Evolutionary conservation across 169 alveolate genomes (phyloP).

Genomic region (Plasmodium falciparum): DNA sequence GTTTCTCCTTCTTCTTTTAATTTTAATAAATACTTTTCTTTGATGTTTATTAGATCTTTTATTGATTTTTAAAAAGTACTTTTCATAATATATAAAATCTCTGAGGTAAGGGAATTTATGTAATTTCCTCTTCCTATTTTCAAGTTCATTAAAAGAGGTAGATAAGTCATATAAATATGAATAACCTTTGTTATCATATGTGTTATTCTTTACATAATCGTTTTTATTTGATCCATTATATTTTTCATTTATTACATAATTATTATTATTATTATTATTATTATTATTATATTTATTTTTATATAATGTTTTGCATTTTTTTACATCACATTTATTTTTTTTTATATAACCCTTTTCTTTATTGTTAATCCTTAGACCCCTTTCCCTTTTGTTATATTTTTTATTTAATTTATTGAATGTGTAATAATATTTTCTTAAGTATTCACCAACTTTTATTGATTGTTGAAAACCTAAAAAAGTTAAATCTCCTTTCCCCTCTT

Average conservation of each 20-base stretch:
- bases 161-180: too few relatives aligned
- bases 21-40: too few relatives aligned
- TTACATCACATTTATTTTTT: neutral
- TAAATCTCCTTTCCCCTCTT: constrained; percentile 56
- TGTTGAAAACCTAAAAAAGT: constrained; percentile 71
- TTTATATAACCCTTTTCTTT: neutral
- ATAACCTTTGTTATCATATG: too few relatives aligned
- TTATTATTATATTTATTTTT: neutral
- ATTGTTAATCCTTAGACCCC: neutral
- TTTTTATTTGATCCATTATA: too few relatives aligned
- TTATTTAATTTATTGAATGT: constrained; percentile 29
- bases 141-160: too few relatives aligned
- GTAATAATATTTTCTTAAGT: constrained; percentile 44
- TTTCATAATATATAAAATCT: too few relatives aligned
- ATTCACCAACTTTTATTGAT: constrained; percentile 49
- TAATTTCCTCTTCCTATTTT: too few relatives aligned
- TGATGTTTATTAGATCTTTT: too few relatives aligned
- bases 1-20: too few relatives aligned
- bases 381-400: constrained; percentile 6
- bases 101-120: too few relatives aligned
- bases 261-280: neutral
- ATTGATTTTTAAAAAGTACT: too few relatives aligned
- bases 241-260: neutral
- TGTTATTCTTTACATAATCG: too few relatives aligned
- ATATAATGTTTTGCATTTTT: neutral